Evolutionary conservation across 2,329 filamentous ascomycete species (phyloP).

Genomic region (Colletotrichum sp.): DNA sequence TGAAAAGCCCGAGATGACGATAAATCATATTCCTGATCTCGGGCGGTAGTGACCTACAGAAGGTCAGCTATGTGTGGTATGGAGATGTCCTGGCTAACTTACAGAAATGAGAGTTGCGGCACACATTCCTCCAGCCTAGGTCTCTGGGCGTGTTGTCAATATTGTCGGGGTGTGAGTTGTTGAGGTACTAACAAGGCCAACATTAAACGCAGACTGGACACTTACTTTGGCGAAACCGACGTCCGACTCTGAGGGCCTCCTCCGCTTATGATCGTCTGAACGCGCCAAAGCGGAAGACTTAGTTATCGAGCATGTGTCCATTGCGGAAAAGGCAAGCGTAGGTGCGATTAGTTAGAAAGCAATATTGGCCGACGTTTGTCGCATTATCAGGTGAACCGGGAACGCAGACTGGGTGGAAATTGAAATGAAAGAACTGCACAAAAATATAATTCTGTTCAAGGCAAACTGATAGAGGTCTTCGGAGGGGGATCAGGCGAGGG

Average conservation of each 20-base stretch:
- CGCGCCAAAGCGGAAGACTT: neutral
- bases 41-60: neutral
- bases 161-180: neutral
- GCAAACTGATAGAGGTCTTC: no score
- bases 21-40: neutral
- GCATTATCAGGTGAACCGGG: neutral
- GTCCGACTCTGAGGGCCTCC: neutral
- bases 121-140: neutral
- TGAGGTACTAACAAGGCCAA: neutral
- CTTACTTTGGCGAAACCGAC: neutral
- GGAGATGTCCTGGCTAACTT: neutral
- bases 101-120: neutral
- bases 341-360: neutral
- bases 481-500: no score
- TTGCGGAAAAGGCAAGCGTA: neutral
- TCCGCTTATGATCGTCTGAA: neutral
- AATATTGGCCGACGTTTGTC: neutral
- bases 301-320: neutral
- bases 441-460: no score
- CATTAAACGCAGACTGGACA: neutral
- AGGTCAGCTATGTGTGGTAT: neutral
- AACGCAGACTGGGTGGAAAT: neutral
- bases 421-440: no score
- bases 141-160: neutral
- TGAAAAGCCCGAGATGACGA: neutral